Base-by-base conservation (phyloP, 306 rosid species). In the Rosa rugosa region DNA sequence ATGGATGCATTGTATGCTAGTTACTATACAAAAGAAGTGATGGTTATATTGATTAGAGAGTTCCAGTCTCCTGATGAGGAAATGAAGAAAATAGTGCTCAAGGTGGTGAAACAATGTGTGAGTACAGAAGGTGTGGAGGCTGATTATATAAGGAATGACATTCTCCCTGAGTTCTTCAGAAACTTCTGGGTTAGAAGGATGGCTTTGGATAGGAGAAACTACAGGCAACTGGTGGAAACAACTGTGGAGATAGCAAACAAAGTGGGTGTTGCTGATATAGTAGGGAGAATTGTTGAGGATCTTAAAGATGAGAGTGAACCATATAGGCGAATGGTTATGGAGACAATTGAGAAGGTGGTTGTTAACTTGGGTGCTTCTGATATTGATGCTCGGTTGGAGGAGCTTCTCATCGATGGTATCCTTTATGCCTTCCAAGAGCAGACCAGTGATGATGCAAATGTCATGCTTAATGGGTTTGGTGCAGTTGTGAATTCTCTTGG, bases 291-390 rank as follows among this genome's bases (percentile, higher is more conserved):
- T 60, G 98, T 94, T 54, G 97, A 92, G 85, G 98, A 94, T 86
- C 97, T 94, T 71, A 92, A 94, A 84, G 98, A 94, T 84, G 98
- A 94, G 87, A 94, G 98, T 84, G 98, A 94, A 71, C 98, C 98
- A 16, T 94, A 94, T 57, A 87, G 98, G 85, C 83, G 98, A 81
- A 94, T 94, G 98, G 98, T 94, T 71, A 94, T 94, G 98, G 98
- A 94, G 79, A 92, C 98, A 20, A 94, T 94, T 63, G 98, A 94
- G 85, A 94, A 94, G 90, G 98, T 94, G 70, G 98, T 92, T 53
- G 89, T 94, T 11, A 94, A 94, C 84, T 76, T 94, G 87, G 98
- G 98, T 64, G 88, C 98, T 49, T 83, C 97, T 34, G 97, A 90
- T 80, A 94, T 94, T 42, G 97, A 92, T 85, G 86, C 98, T 76